These are phyloP conservation scores for Calonectria crousiana DNA, from an alignment of 2,329 filamentous ascomycete genomes.

Conservation along the genomic window DNA sequence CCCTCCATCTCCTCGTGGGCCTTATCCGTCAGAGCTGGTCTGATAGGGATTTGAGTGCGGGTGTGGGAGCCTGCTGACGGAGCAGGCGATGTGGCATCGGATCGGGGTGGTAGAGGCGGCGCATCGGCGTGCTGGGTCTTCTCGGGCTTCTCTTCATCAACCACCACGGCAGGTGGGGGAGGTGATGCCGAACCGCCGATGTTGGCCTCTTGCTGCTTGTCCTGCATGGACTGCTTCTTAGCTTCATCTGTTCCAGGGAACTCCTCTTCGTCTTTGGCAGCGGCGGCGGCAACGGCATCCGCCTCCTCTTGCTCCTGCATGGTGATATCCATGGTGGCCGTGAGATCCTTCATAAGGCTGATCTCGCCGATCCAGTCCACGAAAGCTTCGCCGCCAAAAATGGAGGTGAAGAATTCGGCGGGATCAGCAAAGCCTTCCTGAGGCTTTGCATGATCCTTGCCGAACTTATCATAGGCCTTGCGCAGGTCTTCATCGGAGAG, in stretches of 20 bases:
- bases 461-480: constrained; percentile 95
- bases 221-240: constrained; percentile 67
- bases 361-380: constrained; percentile 98
- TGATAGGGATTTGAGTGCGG: constrained; percentile 74
- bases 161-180: constrained; percentile 54
- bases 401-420: constrained; percentile 97
- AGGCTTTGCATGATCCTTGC: constrained; percentile 94
- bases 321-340: constrained; percentile 97
- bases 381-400: constrained; percentile 97
- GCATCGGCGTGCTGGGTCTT: constrained; percentile 37
- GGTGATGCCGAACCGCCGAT: constrained; percentile 44
- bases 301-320: constrained; percentile 78
- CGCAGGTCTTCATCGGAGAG: constrained; percentile 89
- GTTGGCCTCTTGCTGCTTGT: constrained; percentile 46
- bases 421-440: constrained; percentile 95
- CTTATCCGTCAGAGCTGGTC: constrained; percentile 89
- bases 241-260: constrained; percentile 70
- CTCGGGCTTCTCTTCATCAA: constrained; percentile 54
- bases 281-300: constrained; percentile 66
- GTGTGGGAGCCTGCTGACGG: constrained; percentile 58
- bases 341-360: constrained; percentile 97
- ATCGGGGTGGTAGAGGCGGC: constrained; percentile 46
- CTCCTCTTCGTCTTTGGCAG: constrained; percentile 64
- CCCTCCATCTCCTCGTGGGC: constrained; percentile 72
- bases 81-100: constrained; percentile 54